A percentile compares a stretch with the other conserved stretches of the same genome.
Conservation (phyloP, 2,329 filamentous ascomycete species). For the Phaeoacremonium minimum region DNA sequence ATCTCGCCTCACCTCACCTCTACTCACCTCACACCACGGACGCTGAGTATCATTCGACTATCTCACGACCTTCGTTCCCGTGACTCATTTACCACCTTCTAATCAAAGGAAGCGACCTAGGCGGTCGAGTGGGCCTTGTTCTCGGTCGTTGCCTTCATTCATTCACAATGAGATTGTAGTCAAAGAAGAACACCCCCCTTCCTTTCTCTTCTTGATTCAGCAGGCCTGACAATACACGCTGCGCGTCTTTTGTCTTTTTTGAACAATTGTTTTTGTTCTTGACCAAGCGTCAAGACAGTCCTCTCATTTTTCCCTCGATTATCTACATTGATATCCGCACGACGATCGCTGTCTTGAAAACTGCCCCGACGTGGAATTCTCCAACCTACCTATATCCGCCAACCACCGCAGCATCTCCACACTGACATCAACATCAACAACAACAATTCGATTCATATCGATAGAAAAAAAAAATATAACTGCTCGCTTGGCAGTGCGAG, state of each 20-base stretch:
- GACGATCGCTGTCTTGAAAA: no score
- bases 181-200: background rate
- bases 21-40: background rate
- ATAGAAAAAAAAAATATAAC: no score
- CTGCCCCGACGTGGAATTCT: no score
- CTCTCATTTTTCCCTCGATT: constrained; percentile 2
- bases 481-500: no score
- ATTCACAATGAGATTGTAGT: constrained; percentile 11
- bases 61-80: constrained; percentile 1
- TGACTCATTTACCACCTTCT: no score
- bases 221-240: constrained; percentile 10
- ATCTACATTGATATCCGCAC: no score
- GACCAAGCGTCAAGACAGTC: constrained; percentile 2
- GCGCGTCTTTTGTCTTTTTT: constrained; percentile 9
- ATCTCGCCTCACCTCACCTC: background rate
- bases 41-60: constrained; percentile 1
- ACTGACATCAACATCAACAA: constrained; percentile 3
- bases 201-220: constrained; percentile 11
- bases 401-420: no score
- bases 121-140: no score
- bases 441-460: constrained; percentile 6
- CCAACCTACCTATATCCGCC: no score
- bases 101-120: no score
- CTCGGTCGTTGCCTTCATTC: background rate
- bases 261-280: constrained; percentile 6